Percentiles rank a stretch among this genome's conserved stretches.
These are phyloP conservation scores for Globisporangium takayamanum DNA, from an alignment of 352 stramenopile genomes.

Conservation along the genomic window DNA sequence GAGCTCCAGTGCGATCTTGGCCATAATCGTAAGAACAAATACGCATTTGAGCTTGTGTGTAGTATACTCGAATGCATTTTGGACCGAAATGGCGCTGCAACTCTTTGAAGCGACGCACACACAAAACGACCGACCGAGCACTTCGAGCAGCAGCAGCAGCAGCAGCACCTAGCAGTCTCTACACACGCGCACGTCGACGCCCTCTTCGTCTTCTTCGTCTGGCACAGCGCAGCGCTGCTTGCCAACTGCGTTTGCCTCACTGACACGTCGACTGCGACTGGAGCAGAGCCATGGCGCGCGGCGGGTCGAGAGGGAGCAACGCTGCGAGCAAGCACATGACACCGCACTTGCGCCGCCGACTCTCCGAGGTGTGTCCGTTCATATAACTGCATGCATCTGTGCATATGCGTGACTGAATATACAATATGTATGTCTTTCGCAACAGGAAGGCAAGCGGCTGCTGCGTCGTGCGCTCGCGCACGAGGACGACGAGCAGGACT, in stretches of 20 bases:
- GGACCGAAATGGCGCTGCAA: no score
- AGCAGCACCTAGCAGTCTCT: no score
- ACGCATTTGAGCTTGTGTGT: no score
- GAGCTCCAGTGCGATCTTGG: no score
- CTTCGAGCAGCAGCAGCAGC: no score
- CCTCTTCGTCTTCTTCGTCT: no score
- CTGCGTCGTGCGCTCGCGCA: conserved; percentile 43
- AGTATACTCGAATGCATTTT: no score
- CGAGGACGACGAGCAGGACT: conserved; percentile 24
- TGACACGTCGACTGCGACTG: neutral
- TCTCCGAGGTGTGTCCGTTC: conserved; percentile 19
- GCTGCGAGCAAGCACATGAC: conserved; percentile 15
- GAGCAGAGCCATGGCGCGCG: conserved; percentile 3
- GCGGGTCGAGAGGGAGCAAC: conserved; percentile 1
- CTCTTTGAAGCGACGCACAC: no score
- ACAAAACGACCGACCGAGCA: no score
- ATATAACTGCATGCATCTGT: neutral
- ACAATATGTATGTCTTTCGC: neutral
- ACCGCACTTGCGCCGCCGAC: conserved; percentile 25
- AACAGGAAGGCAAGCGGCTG: conserved; percentile 44
- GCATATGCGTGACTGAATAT: neutral
- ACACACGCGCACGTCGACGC: no score
- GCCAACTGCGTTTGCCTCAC: neutral
- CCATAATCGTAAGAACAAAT: no score
- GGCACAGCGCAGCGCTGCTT: no score